These are phyloP conservation scores for Teunomyces cretensis DNA, from an alignment of 805 yeast species.

Conservation along the genomic window DNA sequence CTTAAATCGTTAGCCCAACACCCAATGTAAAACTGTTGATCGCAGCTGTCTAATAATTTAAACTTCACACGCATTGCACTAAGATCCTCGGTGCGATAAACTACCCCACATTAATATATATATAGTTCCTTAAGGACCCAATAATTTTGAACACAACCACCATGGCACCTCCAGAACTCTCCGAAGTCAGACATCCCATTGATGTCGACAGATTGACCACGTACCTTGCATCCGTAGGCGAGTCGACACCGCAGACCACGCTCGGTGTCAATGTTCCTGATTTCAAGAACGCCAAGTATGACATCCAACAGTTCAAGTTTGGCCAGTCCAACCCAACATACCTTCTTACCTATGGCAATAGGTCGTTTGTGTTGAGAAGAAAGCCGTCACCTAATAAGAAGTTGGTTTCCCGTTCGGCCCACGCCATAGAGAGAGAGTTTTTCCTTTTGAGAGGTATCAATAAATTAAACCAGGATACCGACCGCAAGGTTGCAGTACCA, in stretches of 20 bases:
- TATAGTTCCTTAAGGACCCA: background rate
- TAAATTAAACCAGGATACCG: conserved; percentile 21
- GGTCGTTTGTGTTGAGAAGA: conserved; percentile 50
- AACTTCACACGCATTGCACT: background rate
- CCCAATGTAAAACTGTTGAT: background rate
- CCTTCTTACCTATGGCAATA: conserved; percentile 39
- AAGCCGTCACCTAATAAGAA: conserved; percentile 54
- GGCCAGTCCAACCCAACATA: conserved; percentile 70
- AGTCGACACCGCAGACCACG: conserved; percentile 13
- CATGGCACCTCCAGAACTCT: conserved; percentile 20
- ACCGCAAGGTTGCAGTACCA: conserved; percentile 52
- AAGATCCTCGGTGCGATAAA: background rate
- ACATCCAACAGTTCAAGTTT: conserved; percentile 52
- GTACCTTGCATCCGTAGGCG: conserved; percentile 16
- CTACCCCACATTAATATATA: background rate
- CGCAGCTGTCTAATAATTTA: background rate
- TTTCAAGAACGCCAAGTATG: conserved; percentile 16
- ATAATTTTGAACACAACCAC: background rate
- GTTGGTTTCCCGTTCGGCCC: conserved; percentile 56
- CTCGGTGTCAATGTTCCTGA: conserved; percentile 24
- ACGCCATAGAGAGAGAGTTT: conserved; percentile 62
- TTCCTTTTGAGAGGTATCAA: conserved; percentile 43
- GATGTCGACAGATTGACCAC: conserved; percentile 22
- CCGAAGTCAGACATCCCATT: conserved; percentile 36
- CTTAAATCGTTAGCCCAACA: no score